phyloP scores from a whole-genome alignment of 140 eudicot genomes.

The Anethum foeniculum region DNA sequence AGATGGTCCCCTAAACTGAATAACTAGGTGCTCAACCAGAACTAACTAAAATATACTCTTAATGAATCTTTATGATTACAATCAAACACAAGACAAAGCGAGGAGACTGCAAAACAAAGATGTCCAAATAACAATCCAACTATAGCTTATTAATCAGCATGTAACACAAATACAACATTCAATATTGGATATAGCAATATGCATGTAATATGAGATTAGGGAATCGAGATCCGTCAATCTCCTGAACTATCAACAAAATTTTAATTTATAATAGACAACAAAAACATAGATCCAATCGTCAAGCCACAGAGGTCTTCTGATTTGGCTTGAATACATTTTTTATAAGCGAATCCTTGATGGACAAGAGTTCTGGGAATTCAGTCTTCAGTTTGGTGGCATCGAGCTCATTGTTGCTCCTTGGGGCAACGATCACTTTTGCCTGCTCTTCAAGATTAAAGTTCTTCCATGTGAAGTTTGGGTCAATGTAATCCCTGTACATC shows the following conservation, averaged over 20 bases:
- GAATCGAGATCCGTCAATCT: constrained; percentile 5
- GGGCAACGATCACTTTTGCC: constrained; percentile 48
- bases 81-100: background rate
- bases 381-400: constrained; percentile 39
- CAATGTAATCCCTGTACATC: constrained; percentile 46
- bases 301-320: constrained; percentile 34
- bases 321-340: constrained; percentile 44
- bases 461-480: constrained; percentile 44
- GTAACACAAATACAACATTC: constrained; percentile 10
- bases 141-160: constrained; percentile 12
- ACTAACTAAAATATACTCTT: background rate
- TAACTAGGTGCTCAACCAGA: background rate
- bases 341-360: constrained; percentile 49
- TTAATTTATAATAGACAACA: constrained; percentile 4
- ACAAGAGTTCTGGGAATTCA: constrained; percentile 42
- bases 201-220: constrained; percentile 1
- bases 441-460: constrained; percentile 54
- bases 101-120: background rate
- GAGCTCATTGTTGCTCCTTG: constrained; percentile 57
- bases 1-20: background rate
- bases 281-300: constrained; percentile 4
- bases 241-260: constrained; percentile 1
- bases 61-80: background rate
- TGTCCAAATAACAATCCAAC: background rate
- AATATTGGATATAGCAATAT: background rate